phyloP scores from a whole-genome alignment of 768 basidiomycete genomes.

The Ephemerocybe angulata region DNA sequence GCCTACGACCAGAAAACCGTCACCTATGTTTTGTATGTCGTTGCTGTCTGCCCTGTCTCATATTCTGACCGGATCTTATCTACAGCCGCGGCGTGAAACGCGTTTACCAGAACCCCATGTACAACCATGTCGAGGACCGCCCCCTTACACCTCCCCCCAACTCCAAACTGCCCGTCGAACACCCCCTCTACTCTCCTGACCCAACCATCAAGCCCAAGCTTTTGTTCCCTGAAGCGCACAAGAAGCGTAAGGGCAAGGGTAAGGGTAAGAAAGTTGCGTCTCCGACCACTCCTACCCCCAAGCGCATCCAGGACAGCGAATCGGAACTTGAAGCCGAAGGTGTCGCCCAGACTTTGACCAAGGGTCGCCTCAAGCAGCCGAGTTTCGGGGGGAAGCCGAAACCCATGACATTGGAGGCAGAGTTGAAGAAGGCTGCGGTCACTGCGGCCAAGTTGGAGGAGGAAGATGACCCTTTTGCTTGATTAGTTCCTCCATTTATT shows the following conservation, averaged over 20 bases:
- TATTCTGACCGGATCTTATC: slow-evolving; percentile 1
- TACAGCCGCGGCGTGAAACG: slow-evolving; percentile 65
- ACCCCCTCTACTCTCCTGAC: slow-evolving; percentile 64
- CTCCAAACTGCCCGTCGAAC: slow-evolving; percentile 53
- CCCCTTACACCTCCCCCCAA: slow-evolving; percentile 42
- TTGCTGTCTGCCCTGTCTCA: slow-evolving; percentile 18
- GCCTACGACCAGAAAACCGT: slow-evolving; percentile 59
- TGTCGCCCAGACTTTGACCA: slow-evolving; percentile 1
- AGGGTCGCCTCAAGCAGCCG: slow-evolving; percentile 10
- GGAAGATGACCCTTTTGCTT: slow-evolving; percentile 7
- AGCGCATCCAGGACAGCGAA: not conserved
- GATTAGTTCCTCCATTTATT: too few species aligned
- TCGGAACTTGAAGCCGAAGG: slow-evolving; percentile 10
- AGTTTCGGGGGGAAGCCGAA: slow-evolving; percentile 4
- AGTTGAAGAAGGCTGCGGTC: slow-evolving; percentile 8
- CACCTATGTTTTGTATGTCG: slow-evolving; percentile 70
- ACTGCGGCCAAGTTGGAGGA: not conserved
- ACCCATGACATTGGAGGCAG: slow-evolving; percentile 14
- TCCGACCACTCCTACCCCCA: not conserved
- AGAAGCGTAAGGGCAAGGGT: slow-evolving; percentile 11
- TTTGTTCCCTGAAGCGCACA: slow-evolving; percentile 44
- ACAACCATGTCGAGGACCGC: slow-evolving; percentile 40
- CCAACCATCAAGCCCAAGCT: slow-evolving; percentile 52
- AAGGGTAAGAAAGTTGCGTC: not conserved
- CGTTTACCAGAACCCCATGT: slow-evolving; percentile 61